Evolutionary conservation across 768 basidiomycete species (phyloP), one percentile per base, ranked within the genome.

Genomic region (Baorangia bicolor): DNA sequence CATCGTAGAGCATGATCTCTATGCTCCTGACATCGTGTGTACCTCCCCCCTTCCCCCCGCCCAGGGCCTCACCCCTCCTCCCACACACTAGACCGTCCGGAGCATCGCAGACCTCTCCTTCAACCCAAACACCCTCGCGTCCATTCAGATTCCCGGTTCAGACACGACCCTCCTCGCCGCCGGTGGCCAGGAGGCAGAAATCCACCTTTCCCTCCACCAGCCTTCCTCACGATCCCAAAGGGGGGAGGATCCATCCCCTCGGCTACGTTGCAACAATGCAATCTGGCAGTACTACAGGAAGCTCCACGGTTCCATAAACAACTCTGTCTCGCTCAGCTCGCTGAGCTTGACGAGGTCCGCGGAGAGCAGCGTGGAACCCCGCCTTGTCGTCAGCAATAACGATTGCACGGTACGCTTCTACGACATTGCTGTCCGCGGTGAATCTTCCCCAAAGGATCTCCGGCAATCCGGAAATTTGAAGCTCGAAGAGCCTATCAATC

Each of bases 321-420:
- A 94, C 69, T 88, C 89, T 7, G 84, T 93, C 23, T 62, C 76
- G 54, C 75, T 92, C 53, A 83, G 86, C 49, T 84, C 85, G 18
- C 73, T 88, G 56, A 83, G 78, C 61, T 72, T 88, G 34, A 80
- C 84, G 11, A 75, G 77, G 33, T 82, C 86, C 21, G 73, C 83
- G 56, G 76, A 87, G 66, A 85, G 82, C 68, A 82, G 82, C 58
- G 78, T 80, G 10, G 89, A 92, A 63, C 92, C 92, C 0, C 77
- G 92, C 9, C 78, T 94, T 41, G 81, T 84, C 25, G 84, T 95
- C 57, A 90, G 87, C 73, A 94, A 94, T 67, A 97, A 97, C 69
- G 93, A 95, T 65, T 78, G 80, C 50, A 82, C 83, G 0, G 83
- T 96, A 64, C 88, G 85, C 69, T 84, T 95, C 64, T 94, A 88